These are phyloP conservation scores for Rhodotorula taiwanensis DNA, from an alignment of 768 basidiomycete genomes.

Conservation along the genomic window DNA sequence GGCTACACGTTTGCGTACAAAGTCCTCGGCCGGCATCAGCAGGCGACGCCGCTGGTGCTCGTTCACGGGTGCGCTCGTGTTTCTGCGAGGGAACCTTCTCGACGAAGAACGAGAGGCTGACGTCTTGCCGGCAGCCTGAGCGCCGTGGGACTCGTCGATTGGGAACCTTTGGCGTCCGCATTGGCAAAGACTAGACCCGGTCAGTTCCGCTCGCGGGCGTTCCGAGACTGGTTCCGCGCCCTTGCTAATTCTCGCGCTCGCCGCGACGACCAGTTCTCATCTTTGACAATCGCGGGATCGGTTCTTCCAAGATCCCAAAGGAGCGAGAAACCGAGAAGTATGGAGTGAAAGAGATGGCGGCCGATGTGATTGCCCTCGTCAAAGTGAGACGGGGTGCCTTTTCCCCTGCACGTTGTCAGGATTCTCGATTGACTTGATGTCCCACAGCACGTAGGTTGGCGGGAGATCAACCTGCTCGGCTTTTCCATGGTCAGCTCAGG, in stretches of 20 bases:
- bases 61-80: conserved; percentile 23
- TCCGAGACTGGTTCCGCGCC: too few species aligned
- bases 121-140: conserved; percentile 6
- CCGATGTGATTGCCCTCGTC: conserved; percentile 13
- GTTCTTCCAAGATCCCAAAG: conserved; percentile 4
- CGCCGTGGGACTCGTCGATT: conserved; percentile 29
- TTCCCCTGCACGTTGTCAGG: too few species aligned
- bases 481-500: conserved; percentile 34
- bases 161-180: conserved; percentile 17
- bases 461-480: conserved; percentile 22
- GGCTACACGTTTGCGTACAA: conserved; percentile 28
- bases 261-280: conserved; percentile 17
- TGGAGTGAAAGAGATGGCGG: neutral
- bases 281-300: conserved; percentile 34
- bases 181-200: conserved; percentile 15
- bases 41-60: conserved; percentile 20
- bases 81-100: too few species aligned
- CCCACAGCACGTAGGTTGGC: conserved; percentile 17
- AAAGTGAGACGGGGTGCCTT: neutral
- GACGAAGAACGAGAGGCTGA: too few species aligned
- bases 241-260: neutral
- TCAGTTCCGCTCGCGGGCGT: neutral
- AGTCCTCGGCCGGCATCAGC: conserved; percentile 7
- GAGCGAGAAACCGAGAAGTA: conserved; percentile 2
- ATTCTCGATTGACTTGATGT: neutral